phyloP scores from a whole-genome alignment of 257 asterid species.

The Nicotiana attenuata region DNA sequence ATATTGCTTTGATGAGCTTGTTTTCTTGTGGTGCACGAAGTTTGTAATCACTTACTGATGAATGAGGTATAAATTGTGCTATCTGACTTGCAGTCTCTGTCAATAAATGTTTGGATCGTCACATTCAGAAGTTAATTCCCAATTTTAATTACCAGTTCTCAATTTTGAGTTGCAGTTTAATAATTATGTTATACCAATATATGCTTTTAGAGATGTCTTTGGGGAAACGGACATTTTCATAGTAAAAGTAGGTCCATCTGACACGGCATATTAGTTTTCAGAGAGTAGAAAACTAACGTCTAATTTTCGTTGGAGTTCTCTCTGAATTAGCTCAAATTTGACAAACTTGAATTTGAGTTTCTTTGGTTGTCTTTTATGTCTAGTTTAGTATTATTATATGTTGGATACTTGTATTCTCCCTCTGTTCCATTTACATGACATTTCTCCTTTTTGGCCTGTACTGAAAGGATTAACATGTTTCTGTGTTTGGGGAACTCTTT shows the following conservation, averaged over 20 bases:
- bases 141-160: background rate
- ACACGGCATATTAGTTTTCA: background rate
- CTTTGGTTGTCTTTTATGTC: background rate
- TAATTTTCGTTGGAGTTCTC: background rate
- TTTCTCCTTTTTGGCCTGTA: background rate
- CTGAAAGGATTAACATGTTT: background rate
- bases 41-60: background rate
- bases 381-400: background rate
- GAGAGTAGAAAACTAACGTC: background rate
- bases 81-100: background rate
- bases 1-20: constrained; percentile 1
- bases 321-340: constrained; percentile 1
- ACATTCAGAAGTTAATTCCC: background rate
- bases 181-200: background rate
- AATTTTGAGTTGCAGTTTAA: background rate
- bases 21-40: background rate
- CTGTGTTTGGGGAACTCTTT: background rate
- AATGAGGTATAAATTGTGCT: background rate
- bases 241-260: background rate
- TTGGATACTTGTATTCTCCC: background rate
- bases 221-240: background rate
- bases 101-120: background rate
- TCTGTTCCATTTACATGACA: background rate
- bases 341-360: background rate
- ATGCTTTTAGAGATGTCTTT: background rate